These are phyloP conservation scores for Aspergillus ellipticus DNA, from an alignment of 495 filamentous ascomycete species.

Conservation along the genomic window DNA sequence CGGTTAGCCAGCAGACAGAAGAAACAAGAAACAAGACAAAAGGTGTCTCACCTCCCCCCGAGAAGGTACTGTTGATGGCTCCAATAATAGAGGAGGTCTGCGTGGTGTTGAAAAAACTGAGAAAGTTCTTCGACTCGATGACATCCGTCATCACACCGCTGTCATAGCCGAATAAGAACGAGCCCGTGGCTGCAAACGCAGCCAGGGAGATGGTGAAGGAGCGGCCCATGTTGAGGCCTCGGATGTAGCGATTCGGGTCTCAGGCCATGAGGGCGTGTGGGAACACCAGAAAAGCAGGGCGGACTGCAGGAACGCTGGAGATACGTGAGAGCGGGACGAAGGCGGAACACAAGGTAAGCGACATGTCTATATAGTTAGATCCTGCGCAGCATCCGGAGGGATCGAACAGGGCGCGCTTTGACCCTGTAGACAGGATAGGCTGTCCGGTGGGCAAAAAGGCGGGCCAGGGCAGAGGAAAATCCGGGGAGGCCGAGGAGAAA, in stretches of 20 bases:
- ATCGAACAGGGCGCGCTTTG: neutral
- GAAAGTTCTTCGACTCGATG: constrained; percentile 47
- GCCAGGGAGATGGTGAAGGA: constrained; percentile 41
- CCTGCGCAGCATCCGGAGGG: neutral
- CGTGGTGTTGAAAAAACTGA: constrained; percentile 46
- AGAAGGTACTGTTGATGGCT: constrained; percentile 54
- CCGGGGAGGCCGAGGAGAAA: constrained; percentile 11
- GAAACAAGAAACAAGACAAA: neutral
- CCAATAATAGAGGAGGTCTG: constrained; percentile 49
- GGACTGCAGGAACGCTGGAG: neutral
- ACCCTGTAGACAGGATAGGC: constrained; percentile 2
- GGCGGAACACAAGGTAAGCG: constrained; percentile 1
- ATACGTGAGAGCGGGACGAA: neutral
- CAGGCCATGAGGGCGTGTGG: neutral
- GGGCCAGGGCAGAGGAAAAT: constrained; percentile 13
- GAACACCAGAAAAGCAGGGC: neutral
- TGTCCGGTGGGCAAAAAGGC: constrained; percentile 2
- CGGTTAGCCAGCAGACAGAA: neutral
- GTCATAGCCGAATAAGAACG: constrained; percentile 55
- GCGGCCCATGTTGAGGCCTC: constrained; percentile 35
- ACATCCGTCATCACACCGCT: constrained; percentile 55
- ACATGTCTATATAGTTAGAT: constrained; percentile 16
- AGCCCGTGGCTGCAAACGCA: constrained; percentile 44
- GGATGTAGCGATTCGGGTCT: neutral
- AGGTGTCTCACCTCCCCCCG: constrained; percentile 44